Base-by-base conservation (phyloP, 163 green algal genomes). In the Chlamydomonas reinhardtii region DNA sequence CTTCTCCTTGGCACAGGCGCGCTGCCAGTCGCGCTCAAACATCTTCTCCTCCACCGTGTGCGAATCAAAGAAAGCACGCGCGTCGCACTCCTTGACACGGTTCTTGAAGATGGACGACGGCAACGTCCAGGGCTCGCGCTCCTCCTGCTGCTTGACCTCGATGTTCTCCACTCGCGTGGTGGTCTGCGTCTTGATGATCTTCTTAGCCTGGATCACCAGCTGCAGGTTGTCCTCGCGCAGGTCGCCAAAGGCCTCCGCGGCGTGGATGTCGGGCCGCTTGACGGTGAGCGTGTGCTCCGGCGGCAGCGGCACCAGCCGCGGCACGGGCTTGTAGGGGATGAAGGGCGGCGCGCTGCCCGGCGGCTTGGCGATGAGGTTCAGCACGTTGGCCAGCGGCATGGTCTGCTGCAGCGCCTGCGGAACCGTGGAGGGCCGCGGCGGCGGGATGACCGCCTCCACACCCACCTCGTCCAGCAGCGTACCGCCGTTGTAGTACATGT, bases 21-120 rank as follows among this genome's bases (percentile, higher is more conserved):
- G 89, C 66, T 82, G 39, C 95, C 95, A 97, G 89, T 97, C 94
- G 31, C 84, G 83, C 88, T 96, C 93, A 84, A 97, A 97, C 91
- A 95, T 95, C 72, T 92, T 94, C 65, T 94, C 88, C 64, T 94
- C 37, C 25, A 90, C 87, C 84, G 76, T 80, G 24, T 90, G 73
- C 2, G 82, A 92, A 85, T 97, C 94, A 61, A 91, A 93, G 90
- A 95, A 97, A 35, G 85, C 90, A 0, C 86, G 82, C 24, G 90
- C 87, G 82, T 97, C 94, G 22, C 89, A 83, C 91, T 97, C 94
- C 78, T 96, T 95, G 35, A 88, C 54, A 27, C 95, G 89, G 25
- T 92, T 87, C 89, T 94, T 94, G 91, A 96, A 97, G 76, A 97
- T 95, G 35, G 91, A 96, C 25, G 80, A 84, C 15, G 93, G 93